These are phyloP conservation scores for Colletotrichum cereale DNA, from an alignment of 2,329 filamentous ascomycete genomes.

Conservation along the genomic window DNA sequence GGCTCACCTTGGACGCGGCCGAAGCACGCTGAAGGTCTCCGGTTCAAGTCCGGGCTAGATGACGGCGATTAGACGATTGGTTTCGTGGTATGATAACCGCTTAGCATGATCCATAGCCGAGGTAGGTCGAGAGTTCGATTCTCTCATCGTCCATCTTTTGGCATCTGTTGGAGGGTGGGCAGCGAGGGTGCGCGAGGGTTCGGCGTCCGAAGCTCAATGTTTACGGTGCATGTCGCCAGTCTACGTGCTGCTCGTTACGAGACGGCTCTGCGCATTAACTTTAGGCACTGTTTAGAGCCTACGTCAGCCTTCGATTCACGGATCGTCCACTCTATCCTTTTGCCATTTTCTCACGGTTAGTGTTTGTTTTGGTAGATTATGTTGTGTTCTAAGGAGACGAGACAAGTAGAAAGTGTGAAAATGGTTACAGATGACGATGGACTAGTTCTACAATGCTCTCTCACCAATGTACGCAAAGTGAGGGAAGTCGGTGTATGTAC, in stretches of 20 bases:
- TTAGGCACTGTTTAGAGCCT: too few relatives aligned
- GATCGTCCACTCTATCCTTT: not conserved
- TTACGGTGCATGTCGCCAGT: too few relatives aligned
- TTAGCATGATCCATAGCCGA: conserved; percentile 6
- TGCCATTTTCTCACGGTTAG: not conserved
- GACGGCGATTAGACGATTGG: conserved; percentile 7
- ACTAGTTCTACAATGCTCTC: conserved; percentile 41
- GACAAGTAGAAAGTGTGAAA: not conserved
- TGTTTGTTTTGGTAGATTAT: not conserved
- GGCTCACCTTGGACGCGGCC: not conserved
- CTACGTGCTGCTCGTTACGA: too few relatives aligned
- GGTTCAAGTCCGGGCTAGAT: conserved; percentile 41
- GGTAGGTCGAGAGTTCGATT: conserved; percentile 25
- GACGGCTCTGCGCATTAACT: too few relatives aligned
- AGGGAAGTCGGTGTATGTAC: conserved; percentile 40
- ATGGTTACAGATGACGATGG: conserved; percentile 26
- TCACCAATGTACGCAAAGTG: conserved; percentile 38
- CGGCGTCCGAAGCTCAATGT: too few relatives aligned
- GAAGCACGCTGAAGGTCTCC: conserved; percentile 39
- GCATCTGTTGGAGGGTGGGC: too few relatives aligned
- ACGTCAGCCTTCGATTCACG: conserved; percentile 21
- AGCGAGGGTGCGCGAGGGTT: too few relatives aligned
- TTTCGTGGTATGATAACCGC: conserved; percentile 27
- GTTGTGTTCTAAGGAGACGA: too few relatives aligned
- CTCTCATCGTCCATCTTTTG: conserved; percentile 7